phyloP scores from a whole-genome alignment of 164 flowering plant genomes.

The Tetrastigma voinierianum region DNA sequence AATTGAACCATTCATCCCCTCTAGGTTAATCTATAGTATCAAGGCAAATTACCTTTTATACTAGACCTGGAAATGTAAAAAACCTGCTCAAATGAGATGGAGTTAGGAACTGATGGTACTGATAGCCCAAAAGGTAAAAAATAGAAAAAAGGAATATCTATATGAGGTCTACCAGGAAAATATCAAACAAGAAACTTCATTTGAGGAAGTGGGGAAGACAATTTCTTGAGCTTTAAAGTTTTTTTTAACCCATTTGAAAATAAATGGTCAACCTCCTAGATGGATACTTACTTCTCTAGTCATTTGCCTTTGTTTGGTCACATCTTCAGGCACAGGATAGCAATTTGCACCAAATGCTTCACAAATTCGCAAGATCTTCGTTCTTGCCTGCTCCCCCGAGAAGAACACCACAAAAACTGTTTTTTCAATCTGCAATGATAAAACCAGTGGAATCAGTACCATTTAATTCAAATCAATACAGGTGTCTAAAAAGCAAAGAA shows the following conservation, averaged over 20 bases:
- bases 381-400: constrained; percentile 95
- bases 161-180: no score
- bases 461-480: background rate
- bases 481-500: no score
- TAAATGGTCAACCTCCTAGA: background rate
- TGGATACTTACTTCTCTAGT: constrained; percentile 65
- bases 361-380: constrained; percentile 91
- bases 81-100: no score
- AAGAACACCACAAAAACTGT: constrained; percentile 91
- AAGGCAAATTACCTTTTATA: no score
- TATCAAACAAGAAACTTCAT: no score
- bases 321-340: constrained; percentile 95
- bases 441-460: background rate
- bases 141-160: no score
- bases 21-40: no score
- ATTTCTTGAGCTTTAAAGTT: background rate
- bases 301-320: constrained; percentile 80
- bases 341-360: constrained; percentile 99
- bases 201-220: background rate
- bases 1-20: no score
- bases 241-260: background rate
- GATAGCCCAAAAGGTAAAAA: no score
- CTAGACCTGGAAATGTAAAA: no score
- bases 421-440: constrained; percentile 75
- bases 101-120: no score